A percentile compares a stretch with the other conserved stretches of the same genome.
Conservation (phyloP, 2,329 filamentous ascomycete genomes). For the Fusarium sulawesiense region DNA sequence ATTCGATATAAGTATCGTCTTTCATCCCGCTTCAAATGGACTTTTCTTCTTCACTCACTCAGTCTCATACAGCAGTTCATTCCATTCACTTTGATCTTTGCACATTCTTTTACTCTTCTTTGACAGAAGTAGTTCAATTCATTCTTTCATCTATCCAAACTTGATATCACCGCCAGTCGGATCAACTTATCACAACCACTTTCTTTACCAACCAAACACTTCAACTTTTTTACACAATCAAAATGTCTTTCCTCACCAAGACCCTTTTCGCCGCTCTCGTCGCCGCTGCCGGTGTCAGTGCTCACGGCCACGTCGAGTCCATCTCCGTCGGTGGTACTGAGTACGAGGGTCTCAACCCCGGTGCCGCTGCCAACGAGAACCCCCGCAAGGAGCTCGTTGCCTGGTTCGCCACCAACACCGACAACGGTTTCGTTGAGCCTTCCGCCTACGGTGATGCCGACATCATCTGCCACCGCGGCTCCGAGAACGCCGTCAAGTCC, state of each 20-base stretch:
- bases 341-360: slow-evolving; percentile 27
- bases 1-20: slow-evolving; percentile 36
- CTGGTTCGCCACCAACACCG: slow-evolving; percentile 57
- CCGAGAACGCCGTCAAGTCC: slow-evolving; percentile 52
- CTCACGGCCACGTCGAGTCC: slow-evolving; percentile 47
- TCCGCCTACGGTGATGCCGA: slow-evolving; percentile 54
- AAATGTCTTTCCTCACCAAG: slow-evolving; percentile 45
- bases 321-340: slow-evolving; percentile 44
- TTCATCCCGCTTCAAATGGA: neutral
- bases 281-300: slow-evolving; percentile 44
- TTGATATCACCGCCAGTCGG: slow-evolving; percentile 41
- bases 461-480: slow-evolving; percentile 61
- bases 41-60: slow-evolving; percentile 28
- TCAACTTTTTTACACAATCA: slow-evolving; percentile 18
- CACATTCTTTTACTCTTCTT: slow-evolving; percentile 46
- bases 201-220: slow-evolving; percentile 12
- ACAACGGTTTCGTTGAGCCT: slow-evolving; percentile 64
- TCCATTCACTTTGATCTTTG: slow-evolving; percentile 46
- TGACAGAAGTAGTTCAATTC: slow-evolving; percentile 49
- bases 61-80: slow-evolving; percentile 46
- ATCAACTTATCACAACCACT: slow-evolving; percentile 10
- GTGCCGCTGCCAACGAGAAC: slow-evolving; percentile 32
- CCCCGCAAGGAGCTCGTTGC: slow-evolving; percentile 47
- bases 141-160: slow-evolving; percentile 23
- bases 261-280: slow-evolving; percentile 44